Evolutionary conservation across 2,329 filamentous ascomycete species (phyloP), one percentile per base, ranked within the genome.

Genomic region (Thielaviopsis musarum): DNA sequence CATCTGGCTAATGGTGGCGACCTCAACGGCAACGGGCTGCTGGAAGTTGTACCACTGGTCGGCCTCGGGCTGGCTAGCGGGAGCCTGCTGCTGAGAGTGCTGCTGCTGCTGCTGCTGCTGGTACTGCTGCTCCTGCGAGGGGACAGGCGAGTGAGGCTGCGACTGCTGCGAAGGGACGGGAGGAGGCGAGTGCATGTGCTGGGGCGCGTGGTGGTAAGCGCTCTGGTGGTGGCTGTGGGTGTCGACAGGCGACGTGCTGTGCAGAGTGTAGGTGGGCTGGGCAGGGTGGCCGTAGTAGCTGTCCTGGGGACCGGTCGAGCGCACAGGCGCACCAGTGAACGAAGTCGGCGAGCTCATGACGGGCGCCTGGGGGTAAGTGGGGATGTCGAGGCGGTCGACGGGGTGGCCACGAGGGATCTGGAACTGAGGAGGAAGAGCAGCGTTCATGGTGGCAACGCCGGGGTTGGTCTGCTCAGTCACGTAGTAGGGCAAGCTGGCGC

Each of bases 391-490:
- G 52, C 72, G 69, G 59, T 77, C 76, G 26, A 73, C 70, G 7
- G 60, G 64, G 54, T 75, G 73, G 63, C 75, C 74, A 41, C 74
- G 73, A n/a, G 75, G 73, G 56, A 80, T 71, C 56, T 79, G 77
- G 67, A 80, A 80, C 60, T 75, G 70, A 6, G 73, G 68, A n/a
- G 74, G 71, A 54, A 80, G 70, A 63, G 74, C 75, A 12, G 78
- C 75, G 68, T 78, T 80, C 75, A 83, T 78, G 13, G 79, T 83
- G 34, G 79, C 80, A 5, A 84, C 77, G 13, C 77, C 79, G 10
- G 81, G 80, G 65, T 83, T 83, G 66, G 74, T 76, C 63, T 82
- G 78, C 60, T 84, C 81, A 0, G 81, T 77, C 30, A 83, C 74
- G 65, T 82, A 85, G 66, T 76, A 81, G 2, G 74, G 71, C 65